Conservation (phyloP, 2,329 filamentous ascomycete genomes). For the Talaromyces sp. region DNA sequence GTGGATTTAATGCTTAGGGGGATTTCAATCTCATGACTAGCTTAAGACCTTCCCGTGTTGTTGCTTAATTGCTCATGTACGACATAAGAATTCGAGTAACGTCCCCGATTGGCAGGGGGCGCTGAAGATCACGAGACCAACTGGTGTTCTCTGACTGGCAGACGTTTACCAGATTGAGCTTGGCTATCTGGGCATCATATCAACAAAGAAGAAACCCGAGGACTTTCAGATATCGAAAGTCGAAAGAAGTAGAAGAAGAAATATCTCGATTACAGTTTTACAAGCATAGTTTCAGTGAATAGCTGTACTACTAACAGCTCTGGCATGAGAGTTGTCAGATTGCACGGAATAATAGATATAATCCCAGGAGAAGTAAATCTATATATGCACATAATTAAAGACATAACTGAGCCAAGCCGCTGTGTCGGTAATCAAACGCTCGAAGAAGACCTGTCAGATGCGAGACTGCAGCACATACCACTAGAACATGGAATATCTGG, state of each 20-base stretch:
- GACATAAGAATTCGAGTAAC: background rate
- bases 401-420: conserved; percentile 43
- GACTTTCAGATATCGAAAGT: background rate
- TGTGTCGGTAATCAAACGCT: conserved; percentile 84
- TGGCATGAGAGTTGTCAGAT: background rate
- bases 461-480: conserved; percentile 74
- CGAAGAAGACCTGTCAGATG: conserved; percentile 78
- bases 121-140: conserved; percentile 6
- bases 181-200: background rate
- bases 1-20: background rate
- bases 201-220: background rate
- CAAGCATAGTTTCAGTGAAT: background rate
- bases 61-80: conserved; percentile 12
- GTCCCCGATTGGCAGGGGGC: conserved; percentile 8
- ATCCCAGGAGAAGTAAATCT: conserved; percentile 7
- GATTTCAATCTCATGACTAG: conserved; percentile 7
- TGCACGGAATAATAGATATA: background rate
- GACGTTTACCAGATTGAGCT: background rate
- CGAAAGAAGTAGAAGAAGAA: background rate
- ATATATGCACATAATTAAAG: conserved; percentile 3
- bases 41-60: background rate
- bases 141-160: background rate
- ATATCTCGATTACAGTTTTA: background rate
- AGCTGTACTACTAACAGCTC: background rate
- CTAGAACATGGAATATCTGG: conserved; percentile 91